phyloP scores from a whole-genome alignment of 1,284 basidiomycete genomes.

The Trametes hirsuta region DNA sequence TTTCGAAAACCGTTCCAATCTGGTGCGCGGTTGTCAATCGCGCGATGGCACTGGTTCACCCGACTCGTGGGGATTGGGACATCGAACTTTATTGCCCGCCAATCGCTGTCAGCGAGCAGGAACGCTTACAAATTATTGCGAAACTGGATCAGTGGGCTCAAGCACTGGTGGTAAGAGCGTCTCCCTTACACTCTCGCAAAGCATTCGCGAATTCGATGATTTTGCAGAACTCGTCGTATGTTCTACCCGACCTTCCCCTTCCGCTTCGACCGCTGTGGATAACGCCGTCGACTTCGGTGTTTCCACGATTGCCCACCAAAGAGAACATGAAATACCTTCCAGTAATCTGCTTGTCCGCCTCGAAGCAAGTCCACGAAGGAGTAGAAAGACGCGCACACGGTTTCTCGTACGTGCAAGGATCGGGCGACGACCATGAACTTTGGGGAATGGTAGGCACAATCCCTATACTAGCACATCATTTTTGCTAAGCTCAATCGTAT shows the following conservation, averaged over 20 bases:
- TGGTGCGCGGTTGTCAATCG: constrained; percentile 95
- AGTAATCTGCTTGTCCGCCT: constrained; percentile 80
- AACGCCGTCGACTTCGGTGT: constrained; percentile 54
- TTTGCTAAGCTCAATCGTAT: not conserved
- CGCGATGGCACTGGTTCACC: constrained; percentile 46
- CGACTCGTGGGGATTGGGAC: constrained; percentile 49
- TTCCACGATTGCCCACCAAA: constrained; percentile 42
- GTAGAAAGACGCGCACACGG: constrained; percentile 60
- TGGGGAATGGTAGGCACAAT: constrained; percentile 68
- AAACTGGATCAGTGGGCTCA: constrained; percentile 69
- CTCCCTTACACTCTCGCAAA: not conserved
- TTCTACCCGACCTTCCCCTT: constrained; percentile 46
- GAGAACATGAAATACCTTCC: constrained; percentile 51
- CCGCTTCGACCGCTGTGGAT: constrained; percentile 75
- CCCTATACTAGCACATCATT: not conserved
- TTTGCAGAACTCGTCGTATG: constrained; percentile 54
- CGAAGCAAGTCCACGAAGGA: constrained; percentile 62
- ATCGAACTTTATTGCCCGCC: constrained; percentile 67
- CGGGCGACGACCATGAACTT: constrained; percentile 87
- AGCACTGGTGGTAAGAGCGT: constrained; percentile 53
- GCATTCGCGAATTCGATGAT: not conserved
- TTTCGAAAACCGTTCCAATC: constrained; percentile 93
- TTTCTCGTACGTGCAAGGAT: constrained; percentile 85
- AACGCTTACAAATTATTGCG: constrained; percentile 73
- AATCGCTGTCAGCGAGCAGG: constrained; percentile 64